Percentiles rank a stretch among this genome's conserved stretches.
phyloP scores from a whole-genome alignment of 805 yeast species.

The Schwanniomyces polymorphus region DNA sequence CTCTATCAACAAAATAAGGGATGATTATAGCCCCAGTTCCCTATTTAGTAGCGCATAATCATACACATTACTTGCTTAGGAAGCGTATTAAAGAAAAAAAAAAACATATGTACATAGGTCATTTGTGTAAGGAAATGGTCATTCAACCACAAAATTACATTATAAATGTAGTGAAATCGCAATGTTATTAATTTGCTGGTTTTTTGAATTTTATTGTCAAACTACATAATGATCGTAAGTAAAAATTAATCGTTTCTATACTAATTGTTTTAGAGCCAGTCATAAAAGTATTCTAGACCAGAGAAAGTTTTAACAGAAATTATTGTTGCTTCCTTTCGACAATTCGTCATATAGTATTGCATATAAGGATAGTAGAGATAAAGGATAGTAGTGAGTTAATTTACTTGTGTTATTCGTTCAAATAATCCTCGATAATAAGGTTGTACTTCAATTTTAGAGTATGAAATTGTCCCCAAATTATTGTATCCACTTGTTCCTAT shows the following conservation, averaged over 20 bases:
- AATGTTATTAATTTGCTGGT: too few relatives aligned
- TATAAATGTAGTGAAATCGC: background rate
- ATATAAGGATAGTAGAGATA: background rate
- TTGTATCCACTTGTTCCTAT: background rate
- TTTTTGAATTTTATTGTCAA: too few relatives aligned
- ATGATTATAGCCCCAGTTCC: too few relatives aligned
- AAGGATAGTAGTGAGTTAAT: background rate
- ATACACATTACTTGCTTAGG: too few relatives aligned
- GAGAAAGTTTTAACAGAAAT: background rate
- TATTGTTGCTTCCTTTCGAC: background rate
- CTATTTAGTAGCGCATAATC: too few relatives aligned
- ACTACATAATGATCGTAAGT: background rate
- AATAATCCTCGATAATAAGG: background rate
- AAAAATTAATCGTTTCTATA: background rate
- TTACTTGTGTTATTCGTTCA: background rate
- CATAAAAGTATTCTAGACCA: conserved; percentile 4
- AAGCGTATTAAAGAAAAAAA: too few relatives aligned
- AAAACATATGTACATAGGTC: background rate
- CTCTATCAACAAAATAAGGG: too few relatives aligned
- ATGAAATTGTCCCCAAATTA: background rate
- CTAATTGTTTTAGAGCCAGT: background rate
- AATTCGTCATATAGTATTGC: background rate
- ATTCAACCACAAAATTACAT: background rate
- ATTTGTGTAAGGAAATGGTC: background rate
- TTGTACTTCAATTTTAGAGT: background rate